Evolutionary conservation across 2,329 filamentous ascomycete genomes (phyloP).

Genomic region (Beauveria caledonica): DNA sequence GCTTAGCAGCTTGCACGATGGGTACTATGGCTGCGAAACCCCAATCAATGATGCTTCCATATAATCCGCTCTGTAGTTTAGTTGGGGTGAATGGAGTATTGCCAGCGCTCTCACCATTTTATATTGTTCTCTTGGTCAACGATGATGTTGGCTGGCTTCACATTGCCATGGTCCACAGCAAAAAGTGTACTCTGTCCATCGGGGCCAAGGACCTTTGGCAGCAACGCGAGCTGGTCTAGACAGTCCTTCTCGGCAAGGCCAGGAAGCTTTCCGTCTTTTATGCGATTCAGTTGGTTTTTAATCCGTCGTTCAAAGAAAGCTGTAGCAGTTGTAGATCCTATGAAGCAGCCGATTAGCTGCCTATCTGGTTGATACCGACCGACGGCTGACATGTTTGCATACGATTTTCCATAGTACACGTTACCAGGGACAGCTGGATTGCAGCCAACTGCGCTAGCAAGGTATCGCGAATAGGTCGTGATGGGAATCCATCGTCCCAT

Average conservation of each 20-base stretch:
- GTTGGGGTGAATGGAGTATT: not conserved
- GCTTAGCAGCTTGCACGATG: not conserved
- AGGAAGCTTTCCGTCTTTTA: not conserved
- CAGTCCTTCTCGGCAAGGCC: conserved; percentile 2
- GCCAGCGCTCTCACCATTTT: not conserved
- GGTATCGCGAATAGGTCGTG: not conserved
- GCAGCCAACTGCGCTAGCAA: not conserved
- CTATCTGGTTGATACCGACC: not conserved
- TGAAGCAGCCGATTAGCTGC: not conserved
- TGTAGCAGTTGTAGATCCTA: not conserved
- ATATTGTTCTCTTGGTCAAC: not conserved
- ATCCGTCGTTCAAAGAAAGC: conserved; percentile 5
- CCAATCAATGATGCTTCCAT: conserved; percentile 3
- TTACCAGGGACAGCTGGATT: not conserved
- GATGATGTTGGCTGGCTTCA: conserved; percentile 5
- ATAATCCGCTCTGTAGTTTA: not conserved
- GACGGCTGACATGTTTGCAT: not conserved
- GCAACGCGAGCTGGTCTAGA: not conserved
- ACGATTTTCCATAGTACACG: not conserved
- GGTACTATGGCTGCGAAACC: conserved; percentile 2
- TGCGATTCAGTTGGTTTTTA: not conserved
- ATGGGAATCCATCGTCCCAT: not conserved
- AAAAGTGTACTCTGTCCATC: not conserved
- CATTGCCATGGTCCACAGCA: conserved; percentile 4
- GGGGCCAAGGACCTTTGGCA: not conserved